These are phyloP conservation scores for Fomitopsis pulvina DNA, from an alignment of 768 basidiomycete genomes.

Conservation along the genomic window DNA sequence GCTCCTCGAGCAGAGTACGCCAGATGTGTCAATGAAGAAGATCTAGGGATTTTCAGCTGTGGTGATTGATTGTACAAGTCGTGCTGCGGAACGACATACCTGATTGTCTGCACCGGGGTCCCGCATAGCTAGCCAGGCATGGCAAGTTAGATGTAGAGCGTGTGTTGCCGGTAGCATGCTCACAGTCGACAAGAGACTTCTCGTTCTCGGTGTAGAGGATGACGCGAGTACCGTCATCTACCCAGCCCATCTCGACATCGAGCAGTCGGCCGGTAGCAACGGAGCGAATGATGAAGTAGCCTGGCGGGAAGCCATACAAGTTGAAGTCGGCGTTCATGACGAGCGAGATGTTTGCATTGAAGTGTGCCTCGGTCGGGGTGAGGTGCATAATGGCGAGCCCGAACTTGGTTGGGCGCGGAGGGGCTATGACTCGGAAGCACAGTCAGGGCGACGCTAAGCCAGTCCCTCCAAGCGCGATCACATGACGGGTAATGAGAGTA, in stretches of 20 bases:
- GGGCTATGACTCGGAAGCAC: too few relatives aligned
- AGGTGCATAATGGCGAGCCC: constrained; percentile 14
- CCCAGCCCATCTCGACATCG: constrained; percentile 46
- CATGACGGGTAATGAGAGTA: too few relatives aligned
- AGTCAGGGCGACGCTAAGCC: too few relatives aligned
- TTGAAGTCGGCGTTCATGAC: constrained; percentile 18
- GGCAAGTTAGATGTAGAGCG: background rate
- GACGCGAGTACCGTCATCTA: constrained; percentile 57
- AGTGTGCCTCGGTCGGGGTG: constrained; percentile 8
- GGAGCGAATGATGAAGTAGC: constrained; percentile 60
- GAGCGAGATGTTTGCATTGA: constrained; percentile 11
- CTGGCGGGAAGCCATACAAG: constrained; percentile 30
- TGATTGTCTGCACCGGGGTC: constrained; percentile 70
- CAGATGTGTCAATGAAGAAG: constrained; percentile 76
- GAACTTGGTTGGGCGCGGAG: too few relatives aligned
- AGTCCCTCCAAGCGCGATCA: too few relatives aligned
- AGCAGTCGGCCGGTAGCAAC: constrained; percentile 46
- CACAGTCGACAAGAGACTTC: constrained; percentile 71
- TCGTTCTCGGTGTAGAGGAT: constrained; percentile 71
- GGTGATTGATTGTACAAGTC: background rate
- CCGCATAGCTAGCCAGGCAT: constrained; percentile 45
- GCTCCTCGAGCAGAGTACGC: constrained; percentile 69
- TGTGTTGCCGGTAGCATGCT: constrained; percentile 7
- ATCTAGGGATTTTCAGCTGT: constrained; percentile 37
- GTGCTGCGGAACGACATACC: constrained; percentile 29